These are phyloP conservation scores for Pterulicium gracile DNA, from an alignment of 1,284 basidiomycete genomes.

Conservation along the genomic window DNA sequence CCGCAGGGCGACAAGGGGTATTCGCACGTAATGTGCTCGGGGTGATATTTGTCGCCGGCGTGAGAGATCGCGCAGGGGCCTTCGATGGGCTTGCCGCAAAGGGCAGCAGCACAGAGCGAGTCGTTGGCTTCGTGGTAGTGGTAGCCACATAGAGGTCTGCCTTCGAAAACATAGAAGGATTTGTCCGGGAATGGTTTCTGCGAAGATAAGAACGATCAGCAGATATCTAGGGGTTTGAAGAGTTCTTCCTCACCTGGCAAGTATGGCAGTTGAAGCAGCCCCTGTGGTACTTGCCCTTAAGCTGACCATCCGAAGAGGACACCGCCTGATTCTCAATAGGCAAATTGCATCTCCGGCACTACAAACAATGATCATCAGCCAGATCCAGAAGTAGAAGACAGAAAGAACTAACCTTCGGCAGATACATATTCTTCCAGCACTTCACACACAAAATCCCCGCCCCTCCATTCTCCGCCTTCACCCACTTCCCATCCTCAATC, in stretches of 20 bases:
- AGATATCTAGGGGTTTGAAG: constrained; percentile 8
- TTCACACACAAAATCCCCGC: constrained; percentile 58
- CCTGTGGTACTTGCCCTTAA: constrained; percentile 87
- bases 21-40: constrained; percentile 73
- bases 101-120: constrained; percentile 67
- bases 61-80: constrained; percentile 81
- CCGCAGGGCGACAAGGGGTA: constrained; percentile 44
- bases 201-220: constrained; percentile 4
- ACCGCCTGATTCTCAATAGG: constrained; percentile 86
- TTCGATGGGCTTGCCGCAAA: constrained; percentile 83
- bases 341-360: constrained; percentile 77
- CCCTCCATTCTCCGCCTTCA: constrained; percentile 63
- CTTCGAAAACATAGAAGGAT: constrained; percentile 80
- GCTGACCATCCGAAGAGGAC: constrained; percentile 82
- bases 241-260: constrained; percentile 69
- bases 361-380: constrained; percentile 6
- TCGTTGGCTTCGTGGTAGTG: constrained; percentile 87
- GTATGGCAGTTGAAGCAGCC: constrained; percentile 80
- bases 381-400: constrained; percentile 13
- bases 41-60: constrained; percentile 70
- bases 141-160: constrained; percentile 79
- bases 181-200: constrained; percentile 83
- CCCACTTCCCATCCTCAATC: constrained; percentile 75
- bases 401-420: constrained; percentile 58
- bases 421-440: constrained; percentile 91